Base-by-base conservation (phyloP, 768 basidiomycete genomes). In the Solioccasus polychromus region DNA sequence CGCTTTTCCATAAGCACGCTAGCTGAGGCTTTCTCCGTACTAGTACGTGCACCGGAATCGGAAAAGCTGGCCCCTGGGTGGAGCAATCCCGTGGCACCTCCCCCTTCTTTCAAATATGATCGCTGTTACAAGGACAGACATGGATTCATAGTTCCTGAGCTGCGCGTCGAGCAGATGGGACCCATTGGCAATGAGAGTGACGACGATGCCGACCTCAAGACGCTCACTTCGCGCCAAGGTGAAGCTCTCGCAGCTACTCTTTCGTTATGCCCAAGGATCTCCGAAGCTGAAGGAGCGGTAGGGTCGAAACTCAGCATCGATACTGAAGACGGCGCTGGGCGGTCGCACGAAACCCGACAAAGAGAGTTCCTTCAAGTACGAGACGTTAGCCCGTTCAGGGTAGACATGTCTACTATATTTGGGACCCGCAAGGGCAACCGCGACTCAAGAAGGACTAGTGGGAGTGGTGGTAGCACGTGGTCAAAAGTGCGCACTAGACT, bases 181-280 rank as follows among this genome's bases (percentile, higher is more conserved):
- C 42, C 41, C 10, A 34, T 50, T 7, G 57, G 60, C 39, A 58
- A 49, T 31, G 54, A 51, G 35, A 38, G 41, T 39, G 53, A 45
- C 26, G 61, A 58, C 39, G 64, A 68, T 39, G 53, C 57, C 14
- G 68, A 66, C 48, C 52, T 58, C 35, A 61, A 60, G 40, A 67
- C 61, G 15, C 58, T 68, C 23, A 59, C 55, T 17, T 61, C 64
- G 18, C 54, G 60, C 48, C 66, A 57, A 39, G 58, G 53, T 42
- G 65, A 63, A 47, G 34, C 72, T 17, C 70, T 71, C 23, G 68
- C 70, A 24, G 75, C 75, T 2, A 58, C 75, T 4, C 63, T 75
- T 32, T 69, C 61, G 36, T 54, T 78, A 45, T 75, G 75, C 45
- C 76, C 76, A 5, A 68, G 76, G 23, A 76, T 68, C 5, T 66